These are phyloP conservation scores for Coniochaeta sp. DNA, from an alignment of 2,329 filamentous ascomycete genomes.

Conservation along the genomic window DNA sequence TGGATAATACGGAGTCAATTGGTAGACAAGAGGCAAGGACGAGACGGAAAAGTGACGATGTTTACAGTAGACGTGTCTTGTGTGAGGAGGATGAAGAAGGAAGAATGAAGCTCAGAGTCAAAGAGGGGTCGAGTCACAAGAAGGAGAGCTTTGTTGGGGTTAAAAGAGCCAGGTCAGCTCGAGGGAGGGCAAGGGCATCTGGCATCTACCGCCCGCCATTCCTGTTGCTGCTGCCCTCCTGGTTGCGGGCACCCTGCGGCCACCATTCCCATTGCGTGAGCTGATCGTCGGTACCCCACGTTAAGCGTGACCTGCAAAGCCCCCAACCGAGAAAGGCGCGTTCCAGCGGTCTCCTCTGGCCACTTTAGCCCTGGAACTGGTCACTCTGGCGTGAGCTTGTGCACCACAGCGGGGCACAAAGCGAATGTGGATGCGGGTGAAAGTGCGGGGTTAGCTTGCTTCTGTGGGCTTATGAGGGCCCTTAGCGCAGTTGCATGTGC, in stretches of 20 bases:
- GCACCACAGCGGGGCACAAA: background rate
- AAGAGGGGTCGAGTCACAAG: background rate
- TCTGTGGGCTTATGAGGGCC: background rate
- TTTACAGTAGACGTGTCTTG: background rate
- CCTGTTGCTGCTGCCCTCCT: too few relatives aligned
- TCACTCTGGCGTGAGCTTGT: background rate
- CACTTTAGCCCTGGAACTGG: background rate
- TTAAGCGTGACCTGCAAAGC: background rate
- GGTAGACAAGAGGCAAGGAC: background rate
- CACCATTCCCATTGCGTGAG: background rate
- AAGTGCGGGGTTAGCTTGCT: background rate
- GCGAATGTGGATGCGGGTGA: background rate
- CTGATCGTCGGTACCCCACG: background rate
- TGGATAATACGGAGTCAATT: slow-evolving; percentile 1
- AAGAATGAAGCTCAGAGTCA: background rate
- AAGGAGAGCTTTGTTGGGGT: background rate
- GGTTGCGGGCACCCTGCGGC: background rate
- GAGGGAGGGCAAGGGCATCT: too few relatives aligned
- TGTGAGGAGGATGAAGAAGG: background rate
- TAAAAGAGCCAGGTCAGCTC: background rate
- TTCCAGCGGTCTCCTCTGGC: background rate
- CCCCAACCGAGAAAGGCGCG: background rate
- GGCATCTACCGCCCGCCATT: too few relatives aligned
- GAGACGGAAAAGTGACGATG: background rate
- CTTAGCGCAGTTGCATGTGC: background rate